phyloP scores from a whole-genome alignment of 768 basidiomycete species.

The Lyophyllum atratum region DNA sequence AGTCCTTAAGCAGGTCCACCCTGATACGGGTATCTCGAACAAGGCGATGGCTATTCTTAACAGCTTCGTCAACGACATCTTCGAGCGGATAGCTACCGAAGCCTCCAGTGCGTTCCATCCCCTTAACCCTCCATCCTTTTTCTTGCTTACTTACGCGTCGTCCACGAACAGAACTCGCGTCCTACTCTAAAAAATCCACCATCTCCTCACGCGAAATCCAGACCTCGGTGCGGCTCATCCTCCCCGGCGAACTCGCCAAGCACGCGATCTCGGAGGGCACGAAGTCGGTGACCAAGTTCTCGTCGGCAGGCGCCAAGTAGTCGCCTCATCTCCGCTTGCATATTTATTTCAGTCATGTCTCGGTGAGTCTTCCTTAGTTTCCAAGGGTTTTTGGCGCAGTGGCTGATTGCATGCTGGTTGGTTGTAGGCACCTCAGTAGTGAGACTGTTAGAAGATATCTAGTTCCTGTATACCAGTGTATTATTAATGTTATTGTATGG shows the following conservation, averaged over 20 bases:
- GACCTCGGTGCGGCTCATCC: conserved; percentile 91
- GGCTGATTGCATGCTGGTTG: background rate
- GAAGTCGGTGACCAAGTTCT: conserved; percentile 61
- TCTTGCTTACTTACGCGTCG: background rate
- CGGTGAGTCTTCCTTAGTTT: conserved; percentile 1
- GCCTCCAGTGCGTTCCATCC: conserved; percentile 67
- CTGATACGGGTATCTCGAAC: conserved; percentile 98
- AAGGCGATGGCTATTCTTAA: conserved; percentile 93
- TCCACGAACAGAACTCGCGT: conserved; percentile 77
- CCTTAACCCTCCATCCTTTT: background rate
- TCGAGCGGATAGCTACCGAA: conserved; percentile 88
- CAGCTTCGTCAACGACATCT: conserved; percentile 93
- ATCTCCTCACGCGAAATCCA: conserved; percentile 99
- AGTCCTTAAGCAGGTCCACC: conserved; percentile 98
- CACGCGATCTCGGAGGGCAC: conserved; percentile 97
- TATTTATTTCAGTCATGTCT: conserved; percentile 11
- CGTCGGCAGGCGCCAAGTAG: conserved; percentile 60
- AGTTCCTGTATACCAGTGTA: conserved; percentile 23
- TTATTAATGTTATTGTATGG: conserved; percentile 13
- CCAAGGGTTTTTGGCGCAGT: background rate
- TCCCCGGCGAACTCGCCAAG: conserved; percentile 97
- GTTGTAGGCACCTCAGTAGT: conserved; percentile 8
- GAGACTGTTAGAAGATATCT: conserved; percentile 14
- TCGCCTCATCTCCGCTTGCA: background rate
- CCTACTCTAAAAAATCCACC: conserved; percentile 98